Evolutionary conservation across 208 protist species (phyloP), one percentile per base, ranked within the genome.

Genomic region (Acanthamoeba royreba): DNA sequence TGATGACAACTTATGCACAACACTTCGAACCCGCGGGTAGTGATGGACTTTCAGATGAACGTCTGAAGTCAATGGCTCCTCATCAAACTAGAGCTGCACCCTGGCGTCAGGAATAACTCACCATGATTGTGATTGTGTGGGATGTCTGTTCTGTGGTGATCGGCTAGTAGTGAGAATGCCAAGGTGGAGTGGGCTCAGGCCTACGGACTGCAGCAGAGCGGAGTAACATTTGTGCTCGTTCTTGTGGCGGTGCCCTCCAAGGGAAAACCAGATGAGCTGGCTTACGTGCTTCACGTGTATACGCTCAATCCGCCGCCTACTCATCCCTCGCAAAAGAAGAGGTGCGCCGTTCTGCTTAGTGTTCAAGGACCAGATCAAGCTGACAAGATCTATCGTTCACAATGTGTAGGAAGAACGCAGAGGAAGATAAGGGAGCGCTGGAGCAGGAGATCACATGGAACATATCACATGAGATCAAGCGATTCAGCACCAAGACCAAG

Each of bases 371-470:
- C 52, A 15, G 52, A 58, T 58, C 25, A 13, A 22, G 1, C 19
- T 40, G 3, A n/a, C 61, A 42, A n/a, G 33, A 9, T 72, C 61
- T 74, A 28, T 74, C 61, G 31, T 33, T 69, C 58, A 22, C 58
- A 25, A 28, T 63, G 53, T 63, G 8, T 63, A 40, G 66, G 38
- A 79, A 79, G 66, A 25, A 47, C 19, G 66, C 33, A 0, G 66
- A 79, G 66, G 66, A 46, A 5, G n/a, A 45, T 19, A 45, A 45
- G 35, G n/a, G 22, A 19, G 38, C 38, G 11, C 15, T 85, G 28
- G 74, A 85, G 45, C 74, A 85, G 45, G 74, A 85, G 74, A 85
- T 85, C 43, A 85, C 45, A 19, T 85, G 74, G 74, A 85, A 55
- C 74, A 33, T 85, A 7, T 55, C 74, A 33, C 74, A 85, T 45